Conservation (phyloP, 306 rosid genomes). For the Trifolium pratense region DNA sequence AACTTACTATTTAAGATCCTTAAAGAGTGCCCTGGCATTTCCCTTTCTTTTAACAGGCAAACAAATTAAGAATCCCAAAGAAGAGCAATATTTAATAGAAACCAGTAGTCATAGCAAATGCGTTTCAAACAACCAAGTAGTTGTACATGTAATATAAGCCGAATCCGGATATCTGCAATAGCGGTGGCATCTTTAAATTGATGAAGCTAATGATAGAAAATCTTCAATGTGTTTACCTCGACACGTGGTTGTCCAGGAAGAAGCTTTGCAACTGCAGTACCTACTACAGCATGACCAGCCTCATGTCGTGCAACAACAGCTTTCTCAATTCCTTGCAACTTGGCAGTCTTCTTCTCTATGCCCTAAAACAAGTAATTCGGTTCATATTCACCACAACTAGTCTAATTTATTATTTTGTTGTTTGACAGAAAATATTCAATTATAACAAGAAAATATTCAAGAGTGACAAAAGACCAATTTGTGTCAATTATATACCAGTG, state of each 20-base stretch:
- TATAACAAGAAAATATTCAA: conserved; percentile 36
- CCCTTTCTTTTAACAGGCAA: too few species aligned
- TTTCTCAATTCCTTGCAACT: conserved; percentile 87
- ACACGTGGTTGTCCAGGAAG: conserved; percentile 93
- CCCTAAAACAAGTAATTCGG: conserved; percentile 63
- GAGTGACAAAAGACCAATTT: not conserved
- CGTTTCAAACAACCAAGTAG: conserved; percentile 22
- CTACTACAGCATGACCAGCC: conserved; percentile 97
- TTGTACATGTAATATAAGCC: conserved; percentile 9
- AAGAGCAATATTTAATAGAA: conserved; percentile 9
- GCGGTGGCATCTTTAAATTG: conserved; percentile 31
- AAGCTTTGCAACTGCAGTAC: conserved; percentile 95
- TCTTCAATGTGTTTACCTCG: conserved; percentile 63
- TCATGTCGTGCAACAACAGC: conserved; percentile 97
- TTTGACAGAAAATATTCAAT: conserved; percentile 32
- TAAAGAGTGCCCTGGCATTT: too few species aligned
- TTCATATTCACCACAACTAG: conserved; percentile 42
- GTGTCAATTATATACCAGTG: conserved; percentile 8
- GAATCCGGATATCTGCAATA: conserved; percentile 17
- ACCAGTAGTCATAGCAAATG: not conserved
- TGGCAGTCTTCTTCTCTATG: conserved; percentile 93
- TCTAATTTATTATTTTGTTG: not conserved
- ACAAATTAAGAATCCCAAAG: conserved; percentile 2
- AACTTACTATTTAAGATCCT: too few species aligned
- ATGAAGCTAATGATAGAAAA: conserved; percentile 27